Conservation (phyloP, 371 early-diverging fungal genomes). For the Quaeritorhiza haematococci region DNA sequence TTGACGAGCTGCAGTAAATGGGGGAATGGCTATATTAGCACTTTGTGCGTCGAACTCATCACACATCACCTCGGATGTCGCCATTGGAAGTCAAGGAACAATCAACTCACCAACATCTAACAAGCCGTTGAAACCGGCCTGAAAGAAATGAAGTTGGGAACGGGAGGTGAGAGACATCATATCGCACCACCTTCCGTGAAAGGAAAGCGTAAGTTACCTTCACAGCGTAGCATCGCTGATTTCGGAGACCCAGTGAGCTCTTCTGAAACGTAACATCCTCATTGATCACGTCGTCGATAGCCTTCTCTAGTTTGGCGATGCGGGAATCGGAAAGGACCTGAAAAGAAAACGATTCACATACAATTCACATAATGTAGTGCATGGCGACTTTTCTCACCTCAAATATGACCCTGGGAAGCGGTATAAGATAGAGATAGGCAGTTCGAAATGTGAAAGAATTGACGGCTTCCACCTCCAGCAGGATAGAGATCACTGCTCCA, state of each 20-base stretch:
- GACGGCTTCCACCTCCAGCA: no score
- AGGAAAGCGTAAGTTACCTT: conserved; percentile 13
- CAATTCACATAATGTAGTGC: no score
- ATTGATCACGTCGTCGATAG: conserved; percentile 41
- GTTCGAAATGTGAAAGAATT: not conserved
- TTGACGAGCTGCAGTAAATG: conserved; percentile 53
- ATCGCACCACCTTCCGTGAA: not conserved
- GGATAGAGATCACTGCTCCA: no score
- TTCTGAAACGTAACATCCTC: conserved; percentile 66
- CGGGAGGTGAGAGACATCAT: not conserved
- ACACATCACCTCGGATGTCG: not conserved
- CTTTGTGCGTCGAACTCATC: no score
- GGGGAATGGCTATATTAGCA: no score
- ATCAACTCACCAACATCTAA: conserved; percentile 78
- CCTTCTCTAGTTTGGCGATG: no score
- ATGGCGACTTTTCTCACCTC: no score
- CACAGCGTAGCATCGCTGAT: conserved; percentile 68
- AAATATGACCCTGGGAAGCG: not conserved
- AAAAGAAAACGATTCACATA: no score
- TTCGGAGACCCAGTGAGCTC: conserved; percentile 66
- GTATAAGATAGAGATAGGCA: not conserved
- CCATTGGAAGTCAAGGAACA: not conserved
- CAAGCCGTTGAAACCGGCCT: conserved; percentile 80
- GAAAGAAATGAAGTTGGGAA: not conserved
- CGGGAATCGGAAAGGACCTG: no score